Evolutionary conservation across 371 early-diverging fungal genomes (phyloP).

Genomic region (Mortierella polycephala): DNA sequence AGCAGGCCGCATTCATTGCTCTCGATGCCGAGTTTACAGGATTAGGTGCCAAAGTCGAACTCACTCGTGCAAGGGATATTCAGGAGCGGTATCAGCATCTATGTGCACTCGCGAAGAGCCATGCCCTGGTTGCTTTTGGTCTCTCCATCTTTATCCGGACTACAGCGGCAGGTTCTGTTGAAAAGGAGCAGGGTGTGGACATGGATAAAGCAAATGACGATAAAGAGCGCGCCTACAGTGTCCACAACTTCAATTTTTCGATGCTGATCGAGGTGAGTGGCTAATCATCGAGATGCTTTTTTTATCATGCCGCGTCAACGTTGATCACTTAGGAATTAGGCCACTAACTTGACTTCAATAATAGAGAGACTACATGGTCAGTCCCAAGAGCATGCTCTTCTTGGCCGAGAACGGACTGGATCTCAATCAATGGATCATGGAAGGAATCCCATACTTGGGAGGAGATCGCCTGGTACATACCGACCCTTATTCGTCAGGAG

Average conservation of each 20-base stretch:
- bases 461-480: slow-evolving; percentile 57
- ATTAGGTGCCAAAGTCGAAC: slow-evolving; percentile 57
- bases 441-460: slow-evolving; percentile 80
- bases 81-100: slow-evolving; percentile 80
- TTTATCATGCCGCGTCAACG: no score
- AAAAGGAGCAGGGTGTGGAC: not conserved
- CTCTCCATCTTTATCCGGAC: slow-evolving; percentile 70
- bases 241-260: slow-evolving; percentile 69
- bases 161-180: not conserved
- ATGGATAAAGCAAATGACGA: not conserved
- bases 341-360: not conserved
- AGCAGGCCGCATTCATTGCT: slow-evolving; percentile 74
- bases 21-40: slow-evolving; percentile 94
- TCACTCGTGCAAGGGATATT: slow-evolving; percentile 66
- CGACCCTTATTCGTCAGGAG: not conserved
- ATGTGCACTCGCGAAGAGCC: slow-evolving; percentile 68
- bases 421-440: slow-evolving; percentile 75
- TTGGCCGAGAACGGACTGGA: slow-evolving; percentile 86
- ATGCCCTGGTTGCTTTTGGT: slow-evolving; percentile 87
- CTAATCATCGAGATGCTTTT: not conserved
- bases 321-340: not conserved
- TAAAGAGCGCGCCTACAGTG: slow-evolving; percentile 34
- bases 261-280: slow-evolving; percentile 57
- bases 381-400: slow-evolving; percentile 77
- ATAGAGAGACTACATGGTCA: slow-evolving; percentile 62